Base-by-base conservation (phyloP, 805 yeast genomes). In the Yamadazyma phyllophila region DNA sequence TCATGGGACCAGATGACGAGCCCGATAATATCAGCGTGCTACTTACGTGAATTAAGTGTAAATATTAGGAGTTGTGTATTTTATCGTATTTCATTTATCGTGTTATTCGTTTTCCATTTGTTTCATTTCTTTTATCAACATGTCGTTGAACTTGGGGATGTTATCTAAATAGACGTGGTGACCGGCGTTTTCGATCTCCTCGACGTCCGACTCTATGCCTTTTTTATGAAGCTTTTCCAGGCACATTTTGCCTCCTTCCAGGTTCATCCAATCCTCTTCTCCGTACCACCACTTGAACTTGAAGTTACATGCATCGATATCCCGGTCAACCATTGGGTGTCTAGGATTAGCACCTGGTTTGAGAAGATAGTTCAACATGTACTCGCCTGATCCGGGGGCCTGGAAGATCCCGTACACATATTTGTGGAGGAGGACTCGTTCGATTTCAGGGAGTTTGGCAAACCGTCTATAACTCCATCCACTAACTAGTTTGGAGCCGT, bases 341-440 rank as follows among this genome's bases (percentile, higher is more conserved):
- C 97, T 72, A 1, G 97, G 96, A 40, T 81, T 80, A 0, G 96
- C 98, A 2, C 98, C 99, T 6, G 97, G 96, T 0, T 88, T 91
- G 17, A 92, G 67, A 14, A 90, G 71, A 58, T 85, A 86, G 53
- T 88, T 86, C 52, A 94, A 70, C 73, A 92, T 83, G 61, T 92
- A 92, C 66, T 92, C 99, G 6, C 98, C 98, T 0, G 95, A 87
- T 0, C 99, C 99, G 3, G 74, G 79, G 7, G 88, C 84, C 52
- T 83, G 87, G 72, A 94, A 94, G 10, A 91, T 88, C 3, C 83
- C 79, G 63, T 92, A 91, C 0, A 92, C 72, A 61, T 94, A 94
- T 52, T 74, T 72, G 59, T 94, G 98, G 52, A 92, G 67, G 5
- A 79, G 69, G 16, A 65, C 62, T 16, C 74, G 64, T 56, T 83